Base-by-base conservation (phyloP, 306 rosid genomes). In the Arachis hypogaea region DNA sequence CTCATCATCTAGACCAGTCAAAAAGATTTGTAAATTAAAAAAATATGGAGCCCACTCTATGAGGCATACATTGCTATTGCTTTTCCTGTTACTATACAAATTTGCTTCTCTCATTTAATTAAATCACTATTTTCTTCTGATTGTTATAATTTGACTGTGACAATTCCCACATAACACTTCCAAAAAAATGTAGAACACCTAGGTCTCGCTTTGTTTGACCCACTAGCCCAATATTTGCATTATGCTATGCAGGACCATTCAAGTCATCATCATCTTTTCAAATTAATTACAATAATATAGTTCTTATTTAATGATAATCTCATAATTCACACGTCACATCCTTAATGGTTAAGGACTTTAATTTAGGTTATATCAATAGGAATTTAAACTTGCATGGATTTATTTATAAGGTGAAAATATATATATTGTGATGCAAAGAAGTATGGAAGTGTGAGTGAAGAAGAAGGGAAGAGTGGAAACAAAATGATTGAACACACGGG, bases 401-500 rank as follows among this genome's bases (percentile, higher is more conserved):
- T 22, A 22, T 22, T 22, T 22, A 22, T 22, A 22, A 22, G 28
- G 28, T 22, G 28, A 22, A 22, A 22, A 22, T 22, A 22, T 22
- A 18, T 18, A 22, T 22, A 22, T 22, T 22, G 28, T 22, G 28
- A 22, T 22, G 28, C 28, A 22, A 22, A 22, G 44, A 52, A 45
- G 80, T 51, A 47, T 62, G 85, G 74, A 78, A 75, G 49, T 63
- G 12, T 40, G 44, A 75, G 55, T 40, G 14, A 65, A 59, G 68
- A 73, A 82, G 74, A 69, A 81, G 73, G 4, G 46, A 59, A 67
- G 33, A 51, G 7, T 5, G 36, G 79, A 52, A 71, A 74, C 66
- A 83, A 73, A 70, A 83, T 85, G 89, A 83, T 81, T 83, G 87
- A 79, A 57, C 77, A 74, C 85, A 86, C 80, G 84, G 66, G 78